Conservation (phyloP, 2,329 filamentous ascomycete genomes). For the Cladosporium sp. region DNA sequence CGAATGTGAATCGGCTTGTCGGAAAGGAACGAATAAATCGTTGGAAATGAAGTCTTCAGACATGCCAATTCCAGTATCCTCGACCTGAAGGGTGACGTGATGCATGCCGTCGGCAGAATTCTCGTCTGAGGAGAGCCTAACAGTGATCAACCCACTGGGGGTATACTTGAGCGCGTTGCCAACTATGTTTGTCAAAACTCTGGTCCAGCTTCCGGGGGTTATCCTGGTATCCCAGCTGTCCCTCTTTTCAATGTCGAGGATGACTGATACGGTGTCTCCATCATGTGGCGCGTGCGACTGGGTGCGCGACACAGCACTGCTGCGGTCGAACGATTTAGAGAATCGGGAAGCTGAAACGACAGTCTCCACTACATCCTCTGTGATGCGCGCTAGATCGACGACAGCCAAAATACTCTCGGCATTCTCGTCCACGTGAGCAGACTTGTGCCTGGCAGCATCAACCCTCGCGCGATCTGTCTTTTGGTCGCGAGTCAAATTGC, state of each 20-base stretch:
- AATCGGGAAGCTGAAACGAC: conserved; percentile 21
- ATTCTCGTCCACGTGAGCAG: conserved; percentile 15
- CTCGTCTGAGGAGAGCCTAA: conserved; percentile 21
- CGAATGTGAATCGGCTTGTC: conserved; percentile 36
- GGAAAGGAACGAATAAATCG: conserved; percentile 37
- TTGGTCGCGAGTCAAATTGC: conserved; percentile 28
- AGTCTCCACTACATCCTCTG: conserved; percentile 27
- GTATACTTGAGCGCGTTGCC: conserved; percentile 54
- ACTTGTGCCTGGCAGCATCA: conserved; percentile 13
- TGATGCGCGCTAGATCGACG: conserved; percentile 30
- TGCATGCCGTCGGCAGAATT: conserved; percentile 25
- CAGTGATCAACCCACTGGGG: conserved; percentile 38
- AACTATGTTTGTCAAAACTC: conserved; percentile 51
- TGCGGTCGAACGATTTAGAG: neutral
- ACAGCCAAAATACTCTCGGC: conserved; percentile 1
- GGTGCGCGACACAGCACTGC: too few relatives aligned
- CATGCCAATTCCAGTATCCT: conserved; percentile 39
- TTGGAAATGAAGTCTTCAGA: conserved; percentile 32
- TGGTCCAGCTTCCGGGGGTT: conserved; percentile 34
- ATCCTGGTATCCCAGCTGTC: conserved; percentile 11
- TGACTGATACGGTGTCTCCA: conserved; percentile 14
- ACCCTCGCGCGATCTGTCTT: conserved; percentile 10
- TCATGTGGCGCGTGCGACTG: neutral
- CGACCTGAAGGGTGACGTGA: conserved; percentile 21
- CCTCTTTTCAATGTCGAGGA: conserved; percentile 19